Evolutionary conservation across 495 filamentous ascomycete species (phyloP), one percentile per base, ranked within the genome.

Genomic region (Lentithecium fluviatile): DNA sequence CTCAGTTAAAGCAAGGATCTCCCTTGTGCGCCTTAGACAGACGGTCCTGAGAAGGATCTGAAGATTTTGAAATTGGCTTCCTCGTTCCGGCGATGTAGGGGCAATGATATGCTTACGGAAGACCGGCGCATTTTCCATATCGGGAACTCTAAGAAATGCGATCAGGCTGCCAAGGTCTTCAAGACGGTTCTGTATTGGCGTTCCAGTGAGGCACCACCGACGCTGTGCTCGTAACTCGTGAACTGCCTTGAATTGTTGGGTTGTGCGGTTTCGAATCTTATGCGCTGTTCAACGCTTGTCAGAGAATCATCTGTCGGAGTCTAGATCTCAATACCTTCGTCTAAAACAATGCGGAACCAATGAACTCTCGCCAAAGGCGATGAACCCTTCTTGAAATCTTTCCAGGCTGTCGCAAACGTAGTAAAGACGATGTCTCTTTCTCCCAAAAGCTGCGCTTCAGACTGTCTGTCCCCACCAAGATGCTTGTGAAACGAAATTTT

Each of bases 161-260:
- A 93, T 85, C 12, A 97, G 78, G 2, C 93, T 86, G 19, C 88
- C 84, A 5, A 97, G 78, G 70, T 97, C 93, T 51, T 95, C 90
- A 5, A 97, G 78, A 19, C 89, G 85, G 69, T 97, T 96, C 69
- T 95, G 89, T 20, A 93, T 86, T 0, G 91, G 89, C 0, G 90
- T 95, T 47, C 93, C 91, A 1, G 93, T 97, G 6, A 97, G 89
- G 1, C 92, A 91, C 93, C 93, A 97, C 20, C 91, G 85, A 23
- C 91, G 83, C 63, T 88, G 80, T 2, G 90, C 87, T 50, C 86
- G 78, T 11, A 97, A 77, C 15, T 82, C 79, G 60, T 88, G 86
- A n/a, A 93, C 86, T 0, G 90, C 88, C 71, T 91, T 88, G 17
- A 89, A 93, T 52, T 90, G 86, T 52, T 85, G 76, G 0, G 91